Conservation (phyloP, 2,329 filamentous ascomycete species). For the Lojkania enalia region DNA sequence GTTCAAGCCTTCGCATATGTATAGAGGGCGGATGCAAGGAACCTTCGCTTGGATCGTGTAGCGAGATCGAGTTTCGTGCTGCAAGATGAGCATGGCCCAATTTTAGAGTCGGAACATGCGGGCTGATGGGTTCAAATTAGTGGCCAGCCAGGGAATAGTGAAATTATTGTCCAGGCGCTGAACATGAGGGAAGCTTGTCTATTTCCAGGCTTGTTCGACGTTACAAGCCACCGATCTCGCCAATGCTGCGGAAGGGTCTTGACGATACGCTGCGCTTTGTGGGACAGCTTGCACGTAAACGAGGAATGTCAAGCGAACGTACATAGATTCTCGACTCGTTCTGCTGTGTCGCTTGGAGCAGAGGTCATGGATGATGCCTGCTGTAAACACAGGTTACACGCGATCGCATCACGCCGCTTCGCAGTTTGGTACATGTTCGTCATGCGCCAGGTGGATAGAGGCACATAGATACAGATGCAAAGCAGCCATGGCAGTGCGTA, state of each 20-base stretch:
- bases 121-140: not conserved
- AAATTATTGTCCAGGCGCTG: not conserved
- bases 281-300: conserved; percentile 11
- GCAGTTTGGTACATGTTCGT: not conserved
- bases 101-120: conserved; percentile 10
- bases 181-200: conserved; percentile 8
- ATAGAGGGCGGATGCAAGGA: not conserved
- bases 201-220: conserved; percentile 29
- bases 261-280: conserved; percentile 13
- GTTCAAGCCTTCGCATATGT: not conserved
- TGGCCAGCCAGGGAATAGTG: not conserved
- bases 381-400: conserved; percentile 17
- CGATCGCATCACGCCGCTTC: conserved; percentile 11
- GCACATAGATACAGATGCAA: not conserved
- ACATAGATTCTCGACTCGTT: conserved; percentile 9
- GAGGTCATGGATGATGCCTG: conserved; percentile 24
- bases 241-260: conserved; percentile 7
- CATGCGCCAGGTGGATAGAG: not conserved
- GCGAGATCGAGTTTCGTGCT: conserved; percentile 5
- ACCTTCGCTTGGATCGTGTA: not conserved
- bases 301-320: conserved; percentile 17
- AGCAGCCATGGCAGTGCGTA: not conserved
- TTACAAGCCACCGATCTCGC: conserved; percentile 31
- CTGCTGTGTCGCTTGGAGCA: conserved; percentile 11
- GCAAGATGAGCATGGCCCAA: conserved; percentile 8